These are phyloP conservation scores for Tylopilus rubrobrunneus DNA, from an alignment of 768 basidiomycete genomes.

Conservation along the genomic window DNA sequence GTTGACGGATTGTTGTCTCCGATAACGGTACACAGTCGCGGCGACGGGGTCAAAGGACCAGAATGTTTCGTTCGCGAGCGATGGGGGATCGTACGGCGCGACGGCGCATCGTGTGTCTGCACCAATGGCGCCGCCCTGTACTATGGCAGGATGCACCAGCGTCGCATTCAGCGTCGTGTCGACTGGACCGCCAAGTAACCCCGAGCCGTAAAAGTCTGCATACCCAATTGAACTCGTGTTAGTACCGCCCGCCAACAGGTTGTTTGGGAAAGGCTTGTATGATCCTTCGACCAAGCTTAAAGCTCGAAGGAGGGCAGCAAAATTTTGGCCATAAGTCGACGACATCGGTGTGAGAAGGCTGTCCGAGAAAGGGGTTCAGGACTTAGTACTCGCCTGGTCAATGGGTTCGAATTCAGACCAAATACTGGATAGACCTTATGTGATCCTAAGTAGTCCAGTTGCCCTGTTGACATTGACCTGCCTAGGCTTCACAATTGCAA, in stretches of 20 bases:
- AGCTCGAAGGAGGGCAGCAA: not conserved
- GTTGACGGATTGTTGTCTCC: constrained; percentile 21
- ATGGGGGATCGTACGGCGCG: constrained; percentile 10
- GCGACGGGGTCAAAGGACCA: constrained; percentile 13
- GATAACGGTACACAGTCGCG: constrained; percentile 19
- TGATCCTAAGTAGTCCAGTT: too few relatives aligned
- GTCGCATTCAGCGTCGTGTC: constrained; percentile 4
- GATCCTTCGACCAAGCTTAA: not conserved
- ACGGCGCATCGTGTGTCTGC: constrained; percentile 3
- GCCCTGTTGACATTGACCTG: too few relatives aligned
- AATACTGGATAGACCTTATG: too few relatives aligned
- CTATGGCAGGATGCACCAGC: not conserved
- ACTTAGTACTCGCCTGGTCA: too few relatives aligned
- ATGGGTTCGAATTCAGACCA: too few relatives aligned
- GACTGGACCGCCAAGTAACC: not conserved
- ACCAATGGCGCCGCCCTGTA: not conserved
- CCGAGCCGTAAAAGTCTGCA: not conserved
- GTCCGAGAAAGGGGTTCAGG: not conserved
- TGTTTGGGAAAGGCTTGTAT: not conserved
- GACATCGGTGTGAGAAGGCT: not conserved
- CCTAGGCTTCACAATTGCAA: too few relatives aligned
- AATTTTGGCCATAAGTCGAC: not conserved
- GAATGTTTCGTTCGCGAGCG: constrained; percentile 7
- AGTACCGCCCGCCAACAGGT: not conserved
- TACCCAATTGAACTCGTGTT: not conserved